phyloP scores from a whole-genome alignment of 1,284 basidiomycete genomes.

The Cryptococcus sp. region DNA sequence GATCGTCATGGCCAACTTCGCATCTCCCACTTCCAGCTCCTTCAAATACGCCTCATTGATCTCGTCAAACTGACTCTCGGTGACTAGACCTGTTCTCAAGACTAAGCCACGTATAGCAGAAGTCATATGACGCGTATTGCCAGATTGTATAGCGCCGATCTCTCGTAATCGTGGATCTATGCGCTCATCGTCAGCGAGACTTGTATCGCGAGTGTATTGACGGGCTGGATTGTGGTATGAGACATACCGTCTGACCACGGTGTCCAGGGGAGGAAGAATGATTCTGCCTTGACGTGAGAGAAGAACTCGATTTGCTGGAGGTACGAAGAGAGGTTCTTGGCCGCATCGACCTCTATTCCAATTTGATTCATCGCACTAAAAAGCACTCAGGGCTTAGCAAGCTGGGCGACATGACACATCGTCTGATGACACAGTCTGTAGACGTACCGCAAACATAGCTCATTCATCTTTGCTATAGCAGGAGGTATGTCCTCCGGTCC shows the following conservation, averaged over 20 bases:
- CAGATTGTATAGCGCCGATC: slow-evolving; percentile 7
- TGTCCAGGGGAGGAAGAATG: slow-evolving; percentile 1
- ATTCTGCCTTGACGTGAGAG: background rate
- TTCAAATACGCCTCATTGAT: slow-evolving; percentile 3
- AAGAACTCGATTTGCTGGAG: background rate
- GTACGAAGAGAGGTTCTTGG: background rate
- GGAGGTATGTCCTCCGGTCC: no score
- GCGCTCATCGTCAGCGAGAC: no score
- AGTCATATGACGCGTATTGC: slow-evolving; percentile 4
- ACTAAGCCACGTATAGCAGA: slow-evolving; percentile 3
- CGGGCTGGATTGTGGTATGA: background rate
- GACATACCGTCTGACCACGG: slow-evolving; percentile 7
- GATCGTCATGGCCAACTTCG: slow-evolving; percentile 6
- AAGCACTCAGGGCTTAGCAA: no score
- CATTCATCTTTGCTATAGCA: no score
- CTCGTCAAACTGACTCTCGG: background rate
- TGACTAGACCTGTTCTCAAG: background rate
- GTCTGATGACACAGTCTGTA: no score
- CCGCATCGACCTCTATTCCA: background rate
- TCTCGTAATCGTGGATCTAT: slow-evolving; percentile 4
- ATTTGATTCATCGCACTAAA: slow-evolving; percentile 1
- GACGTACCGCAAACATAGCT: no score
- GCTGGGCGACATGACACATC: no score
- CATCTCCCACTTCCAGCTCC: background rate
- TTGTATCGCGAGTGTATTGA: background rate